Evolutionary conservation across 345 rosid genomes (phyloP), one percentile per base, ranked within the genome.

Genomic region (Firmiana major): DNA sequence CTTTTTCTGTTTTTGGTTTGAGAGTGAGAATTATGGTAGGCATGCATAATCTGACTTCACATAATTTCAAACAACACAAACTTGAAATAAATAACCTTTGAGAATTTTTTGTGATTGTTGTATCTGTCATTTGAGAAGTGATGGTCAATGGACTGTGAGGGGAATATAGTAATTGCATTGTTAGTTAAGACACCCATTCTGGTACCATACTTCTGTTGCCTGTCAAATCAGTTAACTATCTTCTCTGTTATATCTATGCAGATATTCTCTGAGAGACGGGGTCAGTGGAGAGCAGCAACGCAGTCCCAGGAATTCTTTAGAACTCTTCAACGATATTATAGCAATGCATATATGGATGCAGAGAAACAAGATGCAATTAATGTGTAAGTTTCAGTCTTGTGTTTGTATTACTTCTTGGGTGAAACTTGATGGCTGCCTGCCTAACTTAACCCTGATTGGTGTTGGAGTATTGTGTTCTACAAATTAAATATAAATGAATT

Each of bases 231-330:
- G 42, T 78, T 81, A 60, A 72, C 58, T 67, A 36, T 82, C 67
- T 65, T 48, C 67, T 58, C 42, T 67, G 81, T n/a, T 75, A 77
- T 78, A 34, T 75, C 36, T 77, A 16, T 83, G 74, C 81, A 96
- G 99, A 91, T 96, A 85, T 96, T 96, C 81, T 90, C 93, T 65
- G 88, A 88, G 87, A 92, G 92, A 84, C 86, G 98, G 78, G 99
- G 99, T 73, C 98, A 96, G 85, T 96, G 98, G 99, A 96, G 79
- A 87, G 97, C 99, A 22, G 95, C 99, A 79, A 92, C 92, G 53
- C 99, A 96, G 88, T 96, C 99, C 57, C 98, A 94, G 83, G 99
- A 96, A 86, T 96, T 96, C 84, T 93, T 96, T 82, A 89, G 97
- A 85, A 92, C 97, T 76, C 90, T 96, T 75, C 98, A 96, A 79